A percentile compares a stretch with the other conserved stretches of the same genome.
phyloP scores from a whole-genome alignment of 768 basidiomycete species.

The Fistulinella prunicolor region DNA sequence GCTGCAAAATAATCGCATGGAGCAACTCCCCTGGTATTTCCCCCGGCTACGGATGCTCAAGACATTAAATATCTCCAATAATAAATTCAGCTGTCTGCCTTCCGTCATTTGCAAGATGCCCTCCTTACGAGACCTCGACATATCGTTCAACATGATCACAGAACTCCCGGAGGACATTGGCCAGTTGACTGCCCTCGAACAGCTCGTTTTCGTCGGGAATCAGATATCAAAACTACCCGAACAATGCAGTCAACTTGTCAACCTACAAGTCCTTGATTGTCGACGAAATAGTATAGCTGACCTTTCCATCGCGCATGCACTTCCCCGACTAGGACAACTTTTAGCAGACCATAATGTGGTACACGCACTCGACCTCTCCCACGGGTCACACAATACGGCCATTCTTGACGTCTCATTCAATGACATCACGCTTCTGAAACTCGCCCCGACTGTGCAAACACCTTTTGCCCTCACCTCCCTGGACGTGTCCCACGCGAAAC shows the following conservation, averaged over 20 bases:
- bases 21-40: conserved; percentile 83
- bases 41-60: conserved; percentile 66
- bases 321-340: conserved; percentile 67
- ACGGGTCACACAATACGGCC: conserved; percentile 61
- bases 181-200: conserved; percentile 61
- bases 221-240: conserved; percentile 69
- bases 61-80: conserved; percentile 92
- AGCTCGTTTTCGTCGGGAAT: conserved; percentile 84
- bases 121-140: conserved; percentile 79
- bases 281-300: conserved; percentile 81
- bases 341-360: conserved; percentile 82
- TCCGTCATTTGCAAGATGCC: conserved; percentile 68
- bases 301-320: conserved; percentile 59
- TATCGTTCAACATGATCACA: conserved; percentile 90
- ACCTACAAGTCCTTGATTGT: conserved; percentile 74
- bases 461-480: conserved; percentile 68
- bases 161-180: conserved; percentile 82
- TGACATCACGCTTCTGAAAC: conserved; percentile 78
- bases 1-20: conserved; percentile 89
- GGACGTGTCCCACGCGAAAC: conserved; percentile 84
- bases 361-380: conserved; percentile 73
- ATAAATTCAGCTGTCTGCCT: conserved; percentile 82
- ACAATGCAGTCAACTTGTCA: conserved; percentile 51
- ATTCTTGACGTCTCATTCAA: conserved; percentile 78
- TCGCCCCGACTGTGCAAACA: conserved; percentile 45